Percentiles rank a stretch among this genome's conserved stretches.
Conservation (phyloP, 495 filamentous ascomycete species). For the Podospora didyma region DNA sequence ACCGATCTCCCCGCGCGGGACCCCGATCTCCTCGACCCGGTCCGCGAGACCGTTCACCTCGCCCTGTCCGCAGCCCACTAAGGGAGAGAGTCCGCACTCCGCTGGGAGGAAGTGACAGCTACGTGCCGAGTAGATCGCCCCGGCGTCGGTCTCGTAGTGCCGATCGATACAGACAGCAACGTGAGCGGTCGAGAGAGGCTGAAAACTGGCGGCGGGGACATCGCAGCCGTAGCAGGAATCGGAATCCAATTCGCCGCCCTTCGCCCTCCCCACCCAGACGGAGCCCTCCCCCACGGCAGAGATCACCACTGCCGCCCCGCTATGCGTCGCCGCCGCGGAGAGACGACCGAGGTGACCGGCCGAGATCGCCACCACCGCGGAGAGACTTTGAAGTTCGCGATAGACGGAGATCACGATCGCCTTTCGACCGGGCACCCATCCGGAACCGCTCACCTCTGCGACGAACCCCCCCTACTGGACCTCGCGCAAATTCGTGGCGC, state of each 20-base stretch:
- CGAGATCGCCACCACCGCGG: slow-evolving; percentile 19
- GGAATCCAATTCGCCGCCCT: slow-evolving; percentile 34
- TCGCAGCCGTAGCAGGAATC: slow-evolving; percentile 39
- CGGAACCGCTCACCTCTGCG: slow-evolving; percentile 36
- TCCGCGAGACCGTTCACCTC: slow-evolving; percentile 29
- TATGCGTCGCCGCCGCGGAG: slow-evolving; percentile 43
- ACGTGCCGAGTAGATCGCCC: slow-evolving; percentile 31
- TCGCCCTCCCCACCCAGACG: slow-evolving; percentile 33
- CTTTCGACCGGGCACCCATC: slow-evolving; percentile 30
- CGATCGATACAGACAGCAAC: slow-evolving; percentile 26
- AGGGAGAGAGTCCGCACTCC: slow-evolving; percentile 35
- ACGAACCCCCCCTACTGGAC: slow-evolving; percentile 32
- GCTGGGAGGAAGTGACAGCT: slow-evolving; percentile 30
- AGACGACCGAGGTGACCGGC: slow-evolving; percentile 25
- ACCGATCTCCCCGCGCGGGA: slow-evolving; percentile 36
- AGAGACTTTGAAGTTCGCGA: slow-evolving; percentile 26
- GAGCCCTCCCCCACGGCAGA: slow-evolving; percentile 19
- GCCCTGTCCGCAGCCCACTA: slow-evolving; percentile 37
- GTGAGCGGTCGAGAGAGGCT: slow-evolving; percentile 34
- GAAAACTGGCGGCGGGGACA: slow-evolving; percentile 30
- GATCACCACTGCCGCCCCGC: slow-evolving; percentile 25
- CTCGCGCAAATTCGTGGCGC: slow-evolving; percentile 34
- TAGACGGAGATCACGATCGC: slow-evolving; percentile 43
- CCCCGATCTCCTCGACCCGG: neutral
- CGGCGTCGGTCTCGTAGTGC: slow-evolving; percentile 30